Evolutionary conservation across 306 rosid species (phyloP), one percentile per base, ranked within the genome.

Genomic region (Prunus padus): DNA sequence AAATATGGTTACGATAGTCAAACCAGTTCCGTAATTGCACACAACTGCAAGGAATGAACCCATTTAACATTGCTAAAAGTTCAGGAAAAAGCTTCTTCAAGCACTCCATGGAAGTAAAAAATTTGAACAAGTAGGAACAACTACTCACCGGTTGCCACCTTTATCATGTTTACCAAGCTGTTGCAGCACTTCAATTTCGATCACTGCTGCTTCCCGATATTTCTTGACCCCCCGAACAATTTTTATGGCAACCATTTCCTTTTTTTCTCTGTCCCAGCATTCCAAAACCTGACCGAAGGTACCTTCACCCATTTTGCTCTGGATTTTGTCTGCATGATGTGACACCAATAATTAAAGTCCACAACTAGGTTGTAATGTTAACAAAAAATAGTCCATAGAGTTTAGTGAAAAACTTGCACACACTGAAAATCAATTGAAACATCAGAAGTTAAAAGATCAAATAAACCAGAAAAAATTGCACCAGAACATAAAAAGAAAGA

Each of bases 1-100:
- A 95, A 79, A 95, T 95, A 95, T 95, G 99, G 88, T 95, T 95
- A 90, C 97, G 98, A 94, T 88, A 94, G 97, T 95, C 98, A 95
- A 95, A 95, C 98, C 98, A 95, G 98, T 95, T 90, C 99, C 97
- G 90, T 87, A 95, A 79, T 95, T 95, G 99, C 85, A 95, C 99
- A 95, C 97, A 95, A 95, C 99, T 95, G 99, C 99, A 95, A 95
- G 93, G 97, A 95, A 92, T 83, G 85, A 89, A 85, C 88, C 83
- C 84, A 80, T 92, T 92, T 89, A 95, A 95, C 96, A 77, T 75
- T 47, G 91, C 85, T 67, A 80, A 71, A 80, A 66, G 73, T 65
- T 54, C 59, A 80, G 70, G 65, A 50, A 76, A 77, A 60, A 78
- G 59, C 20, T 33, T 68, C 46, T 74, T 71, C 54, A 65, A 68